These are phyloP conservation scores for Hemileccinum rubropunctum DNA, from an alignment of 768 basidiomycete species.

Conservation along the genomic window DNA sequence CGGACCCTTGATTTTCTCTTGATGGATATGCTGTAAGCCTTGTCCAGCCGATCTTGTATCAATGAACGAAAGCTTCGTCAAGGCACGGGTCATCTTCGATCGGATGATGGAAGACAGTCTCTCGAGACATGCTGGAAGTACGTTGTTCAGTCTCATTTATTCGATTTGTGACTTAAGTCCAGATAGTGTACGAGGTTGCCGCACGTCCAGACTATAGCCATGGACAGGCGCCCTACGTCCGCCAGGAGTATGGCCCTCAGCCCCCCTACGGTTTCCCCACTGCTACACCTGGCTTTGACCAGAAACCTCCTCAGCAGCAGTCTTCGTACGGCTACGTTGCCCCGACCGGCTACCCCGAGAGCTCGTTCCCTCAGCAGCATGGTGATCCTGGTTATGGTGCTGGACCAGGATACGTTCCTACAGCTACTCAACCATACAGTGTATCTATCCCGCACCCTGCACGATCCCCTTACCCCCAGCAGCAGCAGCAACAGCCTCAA, in stretches of 20 bases:
- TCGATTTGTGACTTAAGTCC: conserved; percentile 6
- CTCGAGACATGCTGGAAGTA: conserved; percentile 67
- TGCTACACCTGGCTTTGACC: conserved; percentile 38
- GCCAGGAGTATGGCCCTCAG: conserved; percentile 37
- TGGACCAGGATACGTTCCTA: conserved; percentile 22
- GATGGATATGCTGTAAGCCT: not conserved
- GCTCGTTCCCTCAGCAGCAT: conserved; percentile 27
- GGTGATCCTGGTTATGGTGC: conserved; percentile 20
- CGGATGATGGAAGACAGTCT: conserved; percentile 91
- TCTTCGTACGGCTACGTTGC: conserved; percentile 26
- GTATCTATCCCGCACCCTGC: conserved; percentile 25
- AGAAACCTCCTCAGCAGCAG: conserved; percentile 35
- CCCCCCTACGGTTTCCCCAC: conserved; percentile 46
- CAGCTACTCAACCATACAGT: conserved; percentile 20
- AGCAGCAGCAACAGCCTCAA: conserved; percentile 27
- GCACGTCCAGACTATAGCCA: conserved; percentile 32
- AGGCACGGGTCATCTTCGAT: conserved; percentile 87
- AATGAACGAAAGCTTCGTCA: conserved; percentile 93
- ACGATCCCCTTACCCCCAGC: conserved; percentile 32
- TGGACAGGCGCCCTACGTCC: conserved; percentile 25
- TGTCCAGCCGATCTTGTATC: conserved; percentile 81
- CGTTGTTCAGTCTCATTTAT: conserved; percentile 12
- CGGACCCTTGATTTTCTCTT: conserved; percentile 6
- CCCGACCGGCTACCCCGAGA: conserved; percentile 25
- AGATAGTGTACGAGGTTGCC: conserved; percentile 50